Evolutionary conservation across 306 rosid genomes (phyloP), one percentile per base, ranked within the genome.

Genomic region (Prunus kanzakura): DNA sequence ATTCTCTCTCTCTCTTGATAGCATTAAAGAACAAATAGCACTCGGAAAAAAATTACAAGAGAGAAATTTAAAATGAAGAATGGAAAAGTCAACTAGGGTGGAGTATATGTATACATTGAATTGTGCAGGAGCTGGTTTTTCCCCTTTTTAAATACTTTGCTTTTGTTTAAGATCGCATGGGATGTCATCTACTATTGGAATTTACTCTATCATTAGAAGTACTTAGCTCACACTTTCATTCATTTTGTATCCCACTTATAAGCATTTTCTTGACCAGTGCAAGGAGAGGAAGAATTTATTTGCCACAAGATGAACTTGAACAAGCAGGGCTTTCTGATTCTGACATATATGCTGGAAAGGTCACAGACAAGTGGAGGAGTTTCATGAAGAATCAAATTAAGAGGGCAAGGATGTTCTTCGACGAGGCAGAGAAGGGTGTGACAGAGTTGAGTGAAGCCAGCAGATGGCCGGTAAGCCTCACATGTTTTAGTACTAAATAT

Each of bases 381-480:
- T 91, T 93, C 89, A 91, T 93, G 97, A 87, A 86, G 77, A 89
- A 87, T 2, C 98, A 93, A 72, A 91, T 93, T 79, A 80, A 86
- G 81, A 82, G 97, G 74, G 97, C 98, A 8, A 86, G 98, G 78
- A 88, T 79, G 96, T 90, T 93, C 66, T 93, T 91, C 64, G 94
- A 93, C 62, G 93, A 91, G 80, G 96, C 98, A 46, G 97, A 91
- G 87, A 85, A 86, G 74, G 98, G 97, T 12, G 89, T 93, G 52
- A 56, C 76, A 76, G 97, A 88, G 81, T 86, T 93, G 6, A 88
- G 65, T 68, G 84, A 86, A 45, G 97, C 97, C 2, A 93, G 97
- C 68, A 90, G 98, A 83, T 93, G 96, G 97, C 98, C 97, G 23
- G 98, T 93, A 1, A 70, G 74, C 60, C 55, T 25, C 73, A 8